Evolutionary conservation across 2,329 filamentous ascomycete genomes (phyloP).

Genomic region (Aspergillus sp.): DNA sequence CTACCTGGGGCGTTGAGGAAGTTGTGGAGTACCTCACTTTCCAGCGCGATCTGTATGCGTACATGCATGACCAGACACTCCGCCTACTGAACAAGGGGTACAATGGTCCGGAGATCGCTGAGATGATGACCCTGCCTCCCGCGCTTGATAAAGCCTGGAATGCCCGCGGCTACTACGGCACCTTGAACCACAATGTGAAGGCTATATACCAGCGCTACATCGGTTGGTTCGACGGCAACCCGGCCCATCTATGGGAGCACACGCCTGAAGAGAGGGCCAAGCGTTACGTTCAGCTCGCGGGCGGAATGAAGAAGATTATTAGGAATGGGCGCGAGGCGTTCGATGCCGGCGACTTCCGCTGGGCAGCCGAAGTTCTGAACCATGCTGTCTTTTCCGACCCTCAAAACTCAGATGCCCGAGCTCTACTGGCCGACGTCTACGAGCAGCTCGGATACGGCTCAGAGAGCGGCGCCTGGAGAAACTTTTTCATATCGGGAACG

Average conservation of each 20-base stretch:
- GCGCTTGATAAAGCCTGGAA: slow-evolving; percentile 22
- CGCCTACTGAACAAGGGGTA: slow-evolving; percentile 30
- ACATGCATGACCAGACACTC: slow-evolving; percentile 34
- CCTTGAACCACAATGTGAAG: slow-evolving; percentile 32
- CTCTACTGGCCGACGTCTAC: slow-evolving; percentile 21
- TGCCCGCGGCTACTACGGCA: slow-evolving; percentile 30
- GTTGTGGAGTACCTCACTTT: slow-evolving; percentile 18
- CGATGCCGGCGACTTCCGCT: slow-evolving; percentile 26
- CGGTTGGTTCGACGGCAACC: slow-evolving; percentile 27
- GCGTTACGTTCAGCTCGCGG: slow-evolving; percentile 30
- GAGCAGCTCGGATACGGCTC: slow-evolving; percentile 26
- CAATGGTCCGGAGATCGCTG: slow-evolving; percentile 34
- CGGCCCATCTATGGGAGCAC: slow-evolving; percentile 29
- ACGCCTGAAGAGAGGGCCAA: slow-evolving; percentile 24
- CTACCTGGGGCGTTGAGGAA: slow-evolving; percentile 28
- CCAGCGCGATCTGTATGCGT: slow-evolving; percentile 35
- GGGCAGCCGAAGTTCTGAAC: slow-evolving; percentile 30
- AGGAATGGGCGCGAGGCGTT: slow-evolving; percentile 20
- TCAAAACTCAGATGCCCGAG: neutral
- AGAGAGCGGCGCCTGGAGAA: slow-evolving; percentile 36
- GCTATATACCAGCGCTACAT: slow-evolving; percentile 28
- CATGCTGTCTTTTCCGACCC: slow-evolving; percentile 24
- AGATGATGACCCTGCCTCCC: slow-evolving; percentile 25
- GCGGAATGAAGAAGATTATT: slow-evolving; percentile 24
- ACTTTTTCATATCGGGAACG: too few species aligned